phyloP scores from a whole-genome alignment of 805 yeast genomes.

The Tetrapisispora phaffii region DNA sequence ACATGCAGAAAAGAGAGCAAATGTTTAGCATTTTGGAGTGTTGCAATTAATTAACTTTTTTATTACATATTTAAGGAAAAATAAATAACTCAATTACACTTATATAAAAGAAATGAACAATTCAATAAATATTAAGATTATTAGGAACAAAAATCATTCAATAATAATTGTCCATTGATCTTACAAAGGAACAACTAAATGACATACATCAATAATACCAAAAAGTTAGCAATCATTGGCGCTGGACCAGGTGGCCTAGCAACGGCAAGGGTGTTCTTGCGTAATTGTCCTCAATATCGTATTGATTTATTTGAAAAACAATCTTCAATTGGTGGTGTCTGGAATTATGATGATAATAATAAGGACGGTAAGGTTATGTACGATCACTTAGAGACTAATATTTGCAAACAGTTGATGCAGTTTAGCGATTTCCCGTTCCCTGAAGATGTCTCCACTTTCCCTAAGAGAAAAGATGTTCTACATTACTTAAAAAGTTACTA shows the following conservation, averaged over 20 bases:
- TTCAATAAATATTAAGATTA: too few species aligned
- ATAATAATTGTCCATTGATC: neutral
- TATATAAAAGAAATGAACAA: neutral
- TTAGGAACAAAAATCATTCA: too few species aligned
- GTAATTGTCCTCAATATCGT: conserved; percentile 38
- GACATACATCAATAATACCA: neutral
- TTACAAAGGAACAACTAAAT: neutral
- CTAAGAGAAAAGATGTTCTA: conserved; percentile 50
- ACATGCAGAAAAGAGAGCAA: neutral
- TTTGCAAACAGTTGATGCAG: conserved; percentile 57
- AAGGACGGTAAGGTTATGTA: conserved; percentile 41
- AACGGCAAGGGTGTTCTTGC: conserved; percentile 49
- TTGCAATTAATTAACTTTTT: neutral
- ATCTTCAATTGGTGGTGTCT: conserved; percentile 61
- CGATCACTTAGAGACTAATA: conserved; percentile 58
- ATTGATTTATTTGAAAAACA: conserved; percentile 55
- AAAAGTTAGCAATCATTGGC: conserved; percentile 56
- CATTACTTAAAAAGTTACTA: conserved; percentile 52
- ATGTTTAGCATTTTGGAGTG: neutral
- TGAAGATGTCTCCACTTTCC: conserved; percentile 40
- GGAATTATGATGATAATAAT: conserved; percentile 45
- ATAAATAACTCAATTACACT: neutral
- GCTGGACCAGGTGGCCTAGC: conserved; percentile 73
- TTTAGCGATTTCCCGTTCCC: conserved; percentile 46
- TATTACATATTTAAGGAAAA: neutral